Percentiles rank a stretch among this genome's conserved stretches.
These are phyloP conservation scores for Cladobotryum mycophilum DNA, from an alignment of 2,329 filamentous ascomycete species.

Conservation along the genomic window DNA sequence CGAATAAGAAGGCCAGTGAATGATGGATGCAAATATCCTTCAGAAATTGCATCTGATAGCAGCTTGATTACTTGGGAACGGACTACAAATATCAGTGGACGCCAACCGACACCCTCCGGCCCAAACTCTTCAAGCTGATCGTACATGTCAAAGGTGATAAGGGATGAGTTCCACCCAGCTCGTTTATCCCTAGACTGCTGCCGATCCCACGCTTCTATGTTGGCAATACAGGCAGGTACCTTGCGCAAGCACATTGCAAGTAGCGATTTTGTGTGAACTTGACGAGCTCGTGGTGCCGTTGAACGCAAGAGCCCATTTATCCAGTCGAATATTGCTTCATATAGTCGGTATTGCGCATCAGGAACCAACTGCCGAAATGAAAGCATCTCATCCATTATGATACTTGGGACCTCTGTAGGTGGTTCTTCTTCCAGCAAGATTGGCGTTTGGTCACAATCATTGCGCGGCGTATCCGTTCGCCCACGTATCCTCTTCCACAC, in stretches of 20 bases:
- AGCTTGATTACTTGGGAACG: constrained; percentile 26
- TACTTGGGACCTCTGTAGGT: constrained; percentile 3
- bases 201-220: constrained; percentile 30
- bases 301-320: constrained; percentile 23
- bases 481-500: constrained; percentile 22
- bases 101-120: constrained; percentile 23
- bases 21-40: constrained; percentile 24
- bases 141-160: constrained; percentile 27
- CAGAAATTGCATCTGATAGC: constrained; percentile 22
- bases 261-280: constrained; percentile 25
- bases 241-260: constrained; percentile 32
- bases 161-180: constrained; percentile 20
- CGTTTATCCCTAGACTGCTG: constrained; percentile 18
- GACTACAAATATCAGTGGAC: constrained; percentile 27
- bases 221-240: constrained; percentile 23
- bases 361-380: constrained; percentile 18
- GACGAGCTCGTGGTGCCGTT: constrained; percentile 17
- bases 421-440: background rate
- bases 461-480: constrained; percentile 10
- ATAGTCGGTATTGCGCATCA: constrained; percentile 23
- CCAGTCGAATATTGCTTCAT: constrained; percentile 29
- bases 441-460: background rate
- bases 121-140: constrained; percentile 30
- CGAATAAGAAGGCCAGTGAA: constrained; percentile 23
- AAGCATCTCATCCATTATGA: constrained; percentile 18